Evolutionary conservation across 2,329 filamentous ascomycete genomes (phyloP).

Genomic region (Elsinoe arachidis): DNA sequence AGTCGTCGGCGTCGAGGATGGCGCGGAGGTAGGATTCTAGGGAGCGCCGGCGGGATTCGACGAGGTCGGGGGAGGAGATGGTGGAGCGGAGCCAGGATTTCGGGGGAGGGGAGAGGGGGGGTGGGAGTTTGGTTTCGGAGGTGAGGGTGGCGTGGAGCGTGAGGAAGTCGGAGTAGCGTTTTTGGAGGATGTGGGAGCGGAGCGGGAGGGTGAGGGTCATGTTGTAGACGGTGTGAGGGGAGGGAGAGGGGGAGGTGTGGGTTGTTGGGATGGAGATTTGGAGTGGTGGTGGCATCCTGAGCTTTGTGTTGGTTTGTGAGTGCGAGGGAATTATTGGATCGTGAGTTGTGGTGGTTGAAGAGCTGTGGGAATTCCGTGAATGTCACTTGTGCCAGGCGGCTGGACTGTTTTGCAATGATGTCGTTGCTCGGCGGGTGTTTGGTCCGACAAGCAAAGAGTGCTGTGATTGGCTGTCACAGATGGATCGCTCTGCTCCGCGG

Average conservation of each 20-base stretch:
- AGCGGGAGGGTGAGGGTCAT: constrained; percentile 69
- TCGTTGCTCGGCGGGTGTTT: constrained; percentile 1
- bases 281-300: constrained; percentile 35
- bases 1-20: constrained; percentile 65
- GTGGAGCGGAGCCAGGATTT: constrained; percentile 75
- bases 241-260: constrained; percentile 47
- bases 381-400: not conserved
- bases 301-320: not conserved
- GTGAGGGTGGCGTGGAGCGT: constrained; percentile 56
- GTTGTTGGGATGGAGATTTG: constrained; percentile 40
- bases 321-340: not conserved
- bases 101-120: constrained; percentile 58
- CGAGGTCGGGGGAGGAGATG: constrained; percentile 58
- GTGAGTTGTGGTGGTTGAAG: not conserved
- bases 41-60: constrained; percentile 58
- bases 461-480: not conserved
- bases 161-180: constrained; percentile 75
- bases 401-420: constrained; percentile 6
- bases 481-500: not conserved
- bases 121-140: constrained; percentile 51
- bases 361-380: not conserved
- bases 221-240: constrained; percentile 70
- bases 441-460: not conserved
- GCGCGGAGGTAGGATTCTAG: constrained; percentile 64
- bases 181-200: constrained; percentile 65